These are phyloP conservation scores for Sonneratia alba DNA, from an alignment of 345 rosid species.

Conservation along the genomic window DNA sequence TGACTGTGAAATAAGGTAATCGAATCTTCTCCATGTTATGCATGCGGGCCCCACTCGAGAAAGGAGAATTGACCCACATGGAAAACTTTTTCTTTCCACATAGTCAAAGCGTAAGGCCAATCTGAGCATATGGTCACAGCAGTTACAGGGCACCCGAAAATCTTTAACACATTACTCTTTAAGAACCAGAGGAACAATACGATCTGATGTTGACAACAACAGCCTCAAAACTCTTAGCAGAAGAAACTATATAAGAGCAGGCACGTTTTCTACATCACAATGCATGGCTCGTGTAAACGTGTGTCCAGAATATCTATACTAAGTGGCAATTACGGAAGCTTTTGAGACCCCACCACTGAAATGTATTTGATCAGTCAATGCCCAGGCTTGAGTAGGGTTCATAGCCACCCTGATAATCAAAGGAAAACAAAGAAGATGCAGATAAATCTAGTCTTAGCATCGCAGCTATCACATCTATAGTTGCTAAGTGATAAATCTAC, in stretches of 20 bases:
- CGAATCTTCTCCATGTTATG: no score
- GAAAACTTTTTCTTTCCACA: neutral
- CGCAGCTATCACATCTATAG: neutral
- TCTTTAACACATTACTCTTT: no score
- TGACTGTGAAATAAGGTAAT: no score
- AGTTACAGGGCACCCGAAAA: neutral
- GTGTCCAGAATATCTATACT: neutral
- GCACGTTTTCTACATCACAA: neutral
- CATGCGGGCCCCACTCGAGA: neutral
- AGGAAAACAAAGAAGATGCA: slow-evolving; percentile 10
- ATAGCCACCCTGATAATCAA: slow-evolving; percentile 55
- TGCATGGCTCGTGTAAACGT: neutral
- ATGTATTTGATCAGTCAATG: slow-evolving; percentile 44
- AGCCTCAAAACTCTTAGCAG: no score
- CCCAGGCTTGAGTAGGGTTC: slow-evolving; percentile 79
- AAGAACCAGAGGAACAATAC: no score
- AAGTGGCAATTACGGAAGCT: neutral
- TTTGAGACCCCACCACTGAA: neutral
- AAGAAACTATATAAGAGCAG: no score
- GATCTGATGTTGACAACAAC: no score
- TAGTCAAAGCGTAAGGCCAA: neutral
- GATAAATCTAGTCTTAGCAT: slow-evolving; percentile 18
- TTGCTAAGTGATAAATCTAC: neutral
- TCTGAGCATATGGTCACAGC: neutral
- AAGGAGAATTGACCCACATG: neutral